These are phyloP conservation scores for Hericium coralloides DNA, from an alignment of 768 basidiomycete species.

Conservation along the genomic window DNA sequence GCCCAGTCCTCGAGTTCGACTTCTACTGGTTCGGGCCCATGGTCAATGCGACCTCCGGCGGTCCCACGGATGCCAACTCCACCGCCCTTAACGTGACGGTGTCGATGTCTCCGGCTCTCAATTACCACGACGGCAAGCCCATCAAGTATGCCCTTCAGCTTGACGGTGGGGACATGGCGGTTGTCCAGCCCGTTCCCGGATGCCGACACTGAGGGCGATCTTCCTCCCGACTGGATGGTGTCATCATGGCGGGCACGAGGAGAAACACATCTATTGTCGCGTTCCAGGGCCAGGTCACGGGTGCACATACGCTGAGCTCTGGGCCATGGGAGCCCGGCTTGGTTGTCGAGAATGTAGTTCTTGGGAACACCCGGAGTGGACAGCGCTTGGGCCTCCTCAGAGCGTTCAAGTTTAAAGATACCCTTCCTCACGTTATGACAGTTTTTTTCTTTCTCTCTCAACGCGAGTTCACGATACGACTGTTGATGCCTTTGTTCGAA, in stretches of 20 bases:
- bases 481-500: not conserved
- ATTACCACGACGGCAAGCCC: not conserved
- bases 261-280: not conserved
- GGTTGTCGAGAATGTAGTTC: not conserved
- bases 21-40: not conserved
- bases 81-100: not conserved
- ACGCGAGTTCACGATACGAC: not conserved
- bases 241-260: not conserved
- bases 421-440: not conserved
- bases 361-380: not conserved
- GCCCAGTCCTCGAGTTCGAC: not conserved
- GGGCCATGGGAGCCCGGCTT: not conserved
- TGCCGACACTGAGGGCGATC: not conserved
- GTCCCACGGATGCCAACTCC: not conserved
- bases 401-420: not conserved
- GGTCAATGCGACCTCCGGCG: not conserved
- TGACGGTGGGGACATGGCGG: not conserved
- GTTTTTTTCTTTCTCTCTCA: no score
- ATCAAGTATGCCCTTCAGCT: not conserved
- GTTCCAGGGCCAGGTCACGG: not conserved
- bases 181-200: not conserved
- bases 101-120: not conserved
- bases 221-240: not conserved
- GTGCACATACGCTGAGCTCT: not conserved
- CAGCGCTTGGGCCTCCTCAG: not conserved